Conservation (phyloP, 2,329 filamentous ascomycete species). For the Dothiorella sarmentorum region DNA sequence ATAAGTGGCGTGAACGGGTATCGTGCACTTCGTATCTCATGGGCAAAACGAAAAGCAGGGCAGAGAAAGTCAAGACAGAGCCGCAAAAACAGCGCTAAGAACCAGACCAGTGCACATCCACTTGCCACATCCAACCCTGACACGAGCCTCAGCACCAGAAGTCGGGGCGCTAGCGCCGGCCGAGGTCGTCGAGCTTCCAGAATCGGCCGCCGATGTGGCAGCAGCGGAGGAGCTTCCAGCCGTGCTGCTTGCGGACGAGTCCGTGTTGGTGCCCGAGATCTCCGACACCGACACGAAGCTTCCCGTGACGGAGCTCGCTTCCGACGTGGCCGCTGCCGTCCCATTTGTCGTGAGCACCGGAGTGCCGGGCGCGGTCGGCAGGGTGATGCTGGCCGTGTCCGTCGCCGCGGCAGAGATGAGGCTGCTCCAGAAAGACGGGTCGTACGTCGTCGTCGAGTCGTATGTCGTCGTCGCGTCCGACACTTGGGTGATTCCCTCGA, state of each 20-base stretch:
- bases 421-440: constrained; percentile 6
- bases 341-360: neutral
- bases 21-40: neutral
- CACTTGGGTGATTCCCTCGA: neutral
- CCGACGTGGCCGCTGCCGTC: neutral
- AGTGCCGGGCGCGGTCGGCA: neutral
- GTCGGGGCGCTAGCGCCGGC: neutral
- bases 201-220: neutral
- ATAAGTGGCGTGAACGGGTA: neutral
- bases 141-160: neutral
- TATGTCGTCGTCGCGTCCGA: neutral
- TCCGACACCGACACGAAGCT: neutral
- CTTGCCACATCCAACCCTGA: neutral
- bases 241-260: neutral
- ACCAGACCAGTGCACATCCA: constrained; percentile 1
- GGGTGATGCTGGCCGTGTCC: neutral
- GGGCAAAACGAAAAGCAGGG: neutral
- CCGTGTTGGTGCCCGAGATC: neutral
- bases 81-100: neutral
- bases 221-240: neutral
- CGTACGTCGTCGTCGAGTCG: neutral
- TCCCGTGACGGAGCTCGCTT: neutral
- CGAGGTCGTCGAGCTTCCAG: neutral
- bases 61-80: neutral
- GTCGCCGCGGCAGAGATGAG: neutral